These are phyloP conservation scores for Alternaria sp. DNA, from an alignment of 2,329 filamentous ascomycete species.

Conservation along the genomic window DNA sequence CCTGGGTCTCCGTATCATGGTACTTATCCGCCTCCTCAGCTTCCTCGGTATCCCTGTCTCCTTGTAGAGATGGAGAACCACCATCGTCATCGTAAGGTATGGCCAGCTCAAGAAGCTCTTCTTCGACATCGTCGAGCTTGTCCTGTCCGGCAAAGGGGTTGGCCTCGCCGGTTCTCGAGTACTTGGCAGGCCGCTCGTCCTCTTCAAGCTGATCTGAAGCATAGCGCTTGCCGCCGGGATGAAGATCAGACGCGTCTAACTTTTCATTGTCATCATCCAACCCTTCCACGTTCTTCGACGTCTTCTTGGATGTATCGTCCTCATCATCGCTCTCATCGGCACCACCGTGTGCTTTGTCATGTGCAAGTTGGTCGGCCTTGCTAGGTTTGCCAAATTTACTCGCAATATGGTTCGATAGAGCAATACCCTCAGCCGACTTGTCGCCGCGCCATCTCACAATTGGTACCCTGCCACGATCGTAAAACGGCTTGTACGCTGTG, in stretches of 20 bases:
- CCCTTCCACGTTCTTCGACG: background rate
- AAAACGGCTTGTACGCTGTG: constrained; percentile 28
- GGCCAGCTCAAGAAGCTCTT: constrained; percentile 5
- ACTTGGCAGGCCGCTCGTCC: background rate
- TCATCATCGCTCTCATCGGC: background rate
- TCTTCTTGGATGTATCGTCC: background rate
- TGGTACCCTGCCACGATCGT: constrained; percentile 29
- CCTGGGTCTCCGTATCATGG: background rate
- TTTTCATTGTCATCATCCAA: no score
- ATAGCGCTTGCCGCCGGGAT: background rate
- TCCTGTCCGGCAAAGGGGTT: background rate
- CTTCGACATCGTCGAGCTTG: background rate
- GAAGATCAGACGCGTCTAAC: background rate
- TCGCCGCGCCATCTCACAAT: constrained; percentile 14
- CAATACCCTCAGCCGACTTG: constrained; percentile 11
- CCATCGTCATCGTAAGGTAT: background rate
- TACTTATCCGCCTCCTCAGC: background rate
- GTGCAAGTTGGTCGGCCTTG: constrained; percentile 11
- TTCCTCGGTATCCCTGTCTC: background rate
- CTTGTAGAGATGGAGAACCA: background rate
- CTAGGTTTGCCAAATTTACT: constrained; percentile 12
- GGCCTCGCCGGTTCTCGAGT: background rate
- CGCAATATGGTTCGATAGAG: constrained; percentile 3
- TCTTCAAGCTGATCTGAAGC: background rate
- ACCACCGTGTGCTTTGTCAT: background rate